phyloP scores from a whole-genome alignment of 2,329 filamentous ascomycete genomes.

The Apiospora sp. region DNA sequence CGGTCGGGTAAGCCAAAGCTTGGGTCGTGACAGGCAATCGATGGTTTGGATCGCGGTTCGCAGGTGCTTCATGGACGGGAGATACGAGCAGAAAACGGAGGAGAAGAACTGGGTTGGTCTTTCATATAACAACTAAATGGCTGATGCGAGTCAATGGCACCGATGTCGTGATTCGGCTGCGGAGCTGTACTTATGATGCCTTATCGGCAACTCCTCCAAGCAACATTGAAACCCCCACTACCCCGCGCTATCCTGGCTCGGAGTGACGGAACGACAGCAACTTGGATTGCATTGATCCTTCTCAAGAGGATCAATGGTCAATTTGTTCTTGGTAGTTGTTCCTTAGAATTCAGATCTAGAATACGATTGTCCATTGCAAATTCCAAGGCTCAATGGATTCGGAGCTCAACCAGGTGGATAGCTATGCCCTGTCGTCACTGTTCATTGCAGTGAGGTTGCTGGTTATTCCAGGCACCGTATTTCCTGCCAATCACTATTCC shows the following conservation, averaged over 20 bases:
- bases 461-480: not conserved
- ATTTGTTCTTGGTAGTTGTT: not conserved
- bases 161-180: constrained; percentile 18
- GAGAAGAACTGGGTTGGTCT: not conserved
- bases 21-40: not conserved
- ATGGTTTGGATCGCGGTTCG: not conserved
- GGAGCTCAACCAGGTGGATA: not conserved
- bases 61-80: constrained; percentile 15
- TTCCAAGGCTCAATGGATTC: not conserved
- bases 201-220: constrained; percentile 30
- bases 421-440: not conserved
- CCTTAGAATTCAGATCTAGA: not conserved
- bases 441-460: not conserved
- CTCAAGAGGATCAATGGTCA: not conserved
- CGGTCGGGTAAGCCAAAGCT: not conserved
- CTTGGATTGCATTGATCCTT: not conserved
- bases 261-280: not conserved
- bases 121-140: not conserved
- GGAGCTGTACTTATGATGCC: constrained; percentile 30
- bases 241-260: constrained; percentile 17
- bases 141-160: constrained; percentile 10
- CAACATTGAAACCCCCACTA: constrained; percentile 5
- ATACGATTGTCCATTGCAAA: not conserved
- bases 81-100: not conserved
- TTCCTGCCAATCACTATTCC: not conserved